Evolutionary conservation across 352 stramenopile species (phyloP).

Genomic region (Pythium myriotylum): DNA sequence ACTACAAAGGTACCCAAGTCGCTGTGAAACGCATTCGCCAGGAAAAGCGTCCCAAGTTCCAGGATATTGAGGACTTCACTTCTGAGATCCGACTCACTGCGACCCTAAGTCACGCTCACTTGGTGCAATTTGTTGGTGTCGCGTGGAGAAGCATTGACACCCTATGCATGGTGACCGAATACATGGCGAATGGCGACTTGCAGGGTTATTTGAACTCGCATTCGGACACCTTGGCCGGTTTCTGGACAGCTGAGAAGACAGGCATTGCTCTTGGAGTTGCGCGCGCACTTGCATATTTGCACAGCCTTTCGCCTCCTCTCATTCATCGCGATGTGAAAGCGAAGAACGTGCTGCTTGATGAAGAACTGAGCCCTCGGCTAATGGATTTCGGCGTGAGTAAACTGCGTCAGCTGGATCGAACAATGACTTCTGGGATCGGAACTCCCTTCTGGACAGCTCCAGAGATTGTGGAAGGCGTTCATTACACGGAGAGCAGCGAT

Average conservation of each 20-base stretch:
- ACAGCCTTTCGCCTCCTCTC: conserved; percentile 22
- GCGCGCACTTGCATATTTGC: conserved; percentile 39
- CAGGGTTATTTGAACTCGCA: conserved; percentile 41
- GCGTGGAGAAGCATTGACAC: conserved; percentile 51
- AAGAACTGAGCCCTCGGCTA: conserved; percentile 34
- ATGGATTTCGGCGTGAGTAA: conserved; percentile 46
- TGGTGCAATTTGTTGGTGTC: conserved; percentile 53
- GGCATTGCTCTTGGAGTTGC: conserved; percentile 42
- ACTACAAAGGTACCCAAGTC: conserved; percentile 12
- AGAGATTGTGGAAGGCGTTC: conserved; percentile 14
- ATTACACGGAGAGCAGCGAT: conserved; percentile 20
- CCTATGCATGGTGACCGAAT: conserved; percentile 58
- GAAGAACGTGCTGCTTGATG: conserved; percentile 29
- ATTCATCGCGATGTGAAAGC: conserved; percentile 28
- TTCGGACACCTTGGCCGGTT: conserved; percentile 24
- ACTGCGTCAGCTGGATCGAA: conserved; percentile 9
- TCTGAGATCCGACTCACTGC: conserved; percentile 55
- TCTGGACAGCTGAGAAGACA: conserved; percentile 43
- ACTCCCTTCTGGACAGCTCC: conserved; percentile 24
- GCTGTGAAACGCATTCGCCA: conserved; percentile 26
- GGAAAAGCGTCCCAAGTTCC: conserved; percentile 14
- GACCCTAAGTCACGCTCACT: conserved; percentile 44
- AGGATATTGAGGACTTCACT: conserved; percentile 42
- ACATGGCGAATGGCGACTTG: conserved; percentile 49
- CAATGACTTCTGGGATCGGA: conserved; percentile 23